These are phyloP conservation scores for Calophaca sinica DNA, from an alignment of 306 rosid species.

Conservation along the genomic window DNA sequence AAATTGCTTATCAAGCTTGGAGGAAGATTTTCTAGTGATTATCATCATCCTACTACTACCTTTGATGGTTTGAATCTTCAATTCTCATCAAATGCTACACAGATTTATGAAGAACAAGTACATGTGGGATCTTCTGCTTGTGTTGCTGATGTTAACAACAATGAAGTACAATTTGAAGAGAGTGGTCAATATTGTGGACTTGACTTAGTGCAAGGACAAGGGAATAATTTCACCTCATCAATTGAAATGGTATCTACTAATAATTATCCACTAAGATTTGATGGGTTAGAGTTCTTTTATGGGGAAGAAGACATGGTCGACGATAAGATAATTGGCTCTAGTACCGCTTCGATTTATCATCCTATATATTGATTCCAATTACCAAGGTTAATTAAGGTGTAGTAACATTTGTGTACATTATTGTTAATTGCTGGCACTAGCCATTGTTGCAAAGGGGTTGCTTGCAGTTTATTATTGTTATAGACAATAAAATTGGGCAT, in stretches of 20 bases:
- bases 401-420: slow-evolving; percentile 44
- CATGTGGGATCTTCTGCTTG: slow-evolving; percentile 49
- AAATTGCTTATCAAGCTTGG: slow-evolving; percentile 77
- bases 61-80: slow-evolving; percentile 48
- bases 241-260: slow-evolving; percentile 49
- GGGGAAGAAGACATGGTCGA: slow-evolving; percentile 46
- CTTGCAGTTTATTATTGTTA: slow-evolving; percentile 37
- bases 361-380: slow-evolving; percentile 41
- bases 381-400: slow-evolving; percentile 44
- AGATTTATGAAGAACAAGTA: slow-evolving; percentile 28
- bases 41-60: slow-evolving; percentile 27
- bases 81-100: slow-evolving; percentile 43
- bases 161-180: slow-evolving; percentile 38
- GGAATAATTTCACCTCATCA: slow-evolving; percentile 31
- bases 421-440: slow-evolving; percentile 41
- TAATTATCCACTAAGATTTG: slow-evolving; percentile 48
- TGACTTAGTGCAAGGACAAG: slow-evolving; percentile 58
- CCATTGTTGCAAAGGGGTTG: slow-evolving; percentile 30
- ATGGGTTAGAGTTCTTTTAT: slow-evolving; percentile 66
- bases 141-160: slow-evolving; percentile 33
- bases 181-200: slow-evolving; percentile 25
- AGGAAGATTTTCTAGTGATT: slow-evolving; percentile 64
- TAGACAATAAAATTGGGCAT: slow-evolving; percentile 36
- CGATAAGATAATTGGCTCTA: slow-evolving; percentile 46
- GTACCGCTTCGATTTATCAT: slow-evolving; percentile 48